These are phyloP conservation scores for Scedosporium aurantiacum DNA, from an alignment of 2,329 filamentous ascomycete species.

Conservation along the genomic window DNA sequence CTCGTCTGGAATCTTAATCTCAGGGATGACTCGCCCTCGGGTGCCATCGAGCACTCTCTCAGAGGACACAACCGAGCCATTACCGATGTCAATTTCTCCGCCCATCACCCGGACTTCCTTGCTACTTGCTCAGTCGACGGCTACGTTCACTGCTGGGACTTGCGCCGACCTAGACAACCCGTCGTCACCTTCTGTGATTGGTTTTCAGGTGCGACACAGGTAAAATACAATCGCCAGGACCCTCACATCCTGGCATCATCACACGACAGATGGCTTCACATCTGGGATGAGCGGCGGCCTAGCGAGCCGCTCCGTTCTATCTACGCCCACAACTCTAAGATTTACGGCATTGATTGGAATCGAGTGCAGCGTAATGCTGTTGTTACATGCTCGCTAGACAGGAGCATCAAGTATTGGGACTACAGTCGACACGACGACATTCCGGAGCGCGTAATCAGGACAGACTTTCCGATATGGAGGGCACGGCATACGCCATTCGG, in stretches of 20 bases:
- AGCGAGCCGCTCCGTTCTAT: constrained; percentile 73
- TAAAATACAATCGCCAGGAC: constrained; percentile 87
- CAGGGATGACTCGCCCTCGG: constrained; percentile 57
- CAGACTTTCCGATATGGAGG: constrained; percentile 81
- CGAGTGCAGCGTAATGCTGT: constrained; percentile 60
- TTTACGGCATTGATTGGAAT: constrained; percentile 94
- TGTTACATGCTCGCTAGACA: constrained; percentile 82
- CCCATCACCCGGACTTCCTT: constrained; percentile 78
- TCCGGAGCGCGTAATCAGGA: constrained; percentile 67
- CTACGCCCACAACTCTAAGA: constrained; percentile 80
- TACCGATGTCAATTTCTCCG: constrained; percentile 93
- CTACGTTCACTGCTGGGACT: constrained; percentile 86
- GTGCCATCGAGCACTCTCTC: constrained; percentile 74
- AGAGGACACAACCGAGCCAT: constrained; percentile 78
- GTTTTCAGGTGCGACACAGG: constrained; percentile 87
- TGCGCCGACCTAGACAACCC: constrained; percentile 62
- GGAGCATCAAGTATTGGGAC: constrained; percentile 90
- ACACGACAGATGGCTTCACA: constrained; percentile 75
- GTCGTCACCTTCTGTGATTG: constrained; percentile 80
- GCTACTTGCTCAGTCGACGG: constrained; percentile 89
- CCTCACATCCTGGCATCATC: constrained; percentile 81
- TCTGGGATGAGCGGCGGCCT: constrained; percentile 81
- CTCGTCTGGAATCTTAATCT: constrained; percentile 87
- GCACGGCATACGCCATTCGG: constrained; percentile 88
- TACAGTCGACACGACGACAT: constrained; percentile 49